phyloP scores from a whole-genome alignment of 805 yeast species.

The Maudiozyma saulgeensis region DNA sequence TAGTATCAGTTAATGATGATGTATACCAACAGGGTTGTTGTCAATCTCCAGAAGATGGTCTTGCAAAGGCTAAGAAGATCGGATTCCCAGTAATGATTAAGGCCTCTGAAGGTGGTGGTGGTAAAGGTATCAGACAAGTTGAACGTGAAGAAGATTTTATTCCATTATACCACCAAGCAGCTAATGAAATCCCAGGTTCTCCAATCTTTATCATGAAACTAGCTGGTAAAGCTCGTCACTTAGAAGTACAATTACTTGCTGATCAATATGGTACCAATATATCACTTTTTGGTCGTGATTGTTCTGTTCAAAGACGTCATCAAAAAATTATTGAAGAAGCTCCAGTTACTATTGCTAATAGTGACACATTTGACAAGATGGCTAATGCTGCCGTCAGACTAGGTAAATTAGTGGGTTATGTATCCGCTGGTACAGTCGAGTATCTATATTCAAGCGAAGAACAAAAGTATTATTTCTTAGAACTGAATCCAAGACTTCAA shows the following conservation, averaged over 20 bases:
- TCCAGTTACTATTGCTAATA: slow-evolving; percentile 90
- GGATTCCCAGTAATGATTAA: slow-evolving; percentile 99
- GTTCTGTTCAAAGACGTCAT: slow-evolving; percentile 99
- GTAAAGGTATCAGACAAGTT: slow-evolving; percentile 98
- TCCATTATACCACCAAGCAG: slow-evolving; percentile 80
- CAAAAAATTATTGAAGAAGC: slow-evolving; percentile 99
- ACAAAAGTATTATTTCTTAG: slow-evolving; percentile 91
- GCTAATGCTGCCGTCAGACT: slow-evolving; percentile 96
- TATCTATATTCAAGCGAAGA: slow-evolving; percentile 90
- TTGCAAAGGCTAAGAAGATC: slow-evolving; percentile 70
- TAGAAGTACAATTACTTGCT: slow-evolving; percentile 94
- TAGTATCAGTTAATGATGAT: slow-evolving; percentile 82
- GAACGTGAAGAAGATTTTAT: slow-evolving; percentile 72
- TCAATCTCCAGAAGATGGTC: slow-evolving; percentile 77
- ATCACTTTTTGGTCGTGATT: slow-evolving; percentile 95
- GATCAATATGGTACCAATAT: slow-evolving; percentile 98
- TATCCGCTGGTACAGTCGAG: slow-evolving; percentile 98
- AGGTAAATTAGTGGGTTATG: slow-evolving; percentile 95
- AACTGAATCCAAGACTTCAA: slow-evolving; percentile 95
- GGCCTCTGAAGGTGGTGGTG: slow-evolving; percentile 99
- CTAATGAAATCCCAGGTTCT: slow-evolving; percentile 96
- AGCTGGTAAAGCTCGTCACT: slow-evolving; percentile 95
- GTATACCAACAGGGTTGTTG: slow-evolving; percentile 87
- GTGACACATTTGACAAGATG: slow-evolving; percentile 80
- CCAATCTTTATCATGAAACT: slow-evolving; percentile 96